Evolutionary conservation across 495 filamentous ascomycete species (phyloP).

Genomic region (Acidomyces sp.): DNA sequence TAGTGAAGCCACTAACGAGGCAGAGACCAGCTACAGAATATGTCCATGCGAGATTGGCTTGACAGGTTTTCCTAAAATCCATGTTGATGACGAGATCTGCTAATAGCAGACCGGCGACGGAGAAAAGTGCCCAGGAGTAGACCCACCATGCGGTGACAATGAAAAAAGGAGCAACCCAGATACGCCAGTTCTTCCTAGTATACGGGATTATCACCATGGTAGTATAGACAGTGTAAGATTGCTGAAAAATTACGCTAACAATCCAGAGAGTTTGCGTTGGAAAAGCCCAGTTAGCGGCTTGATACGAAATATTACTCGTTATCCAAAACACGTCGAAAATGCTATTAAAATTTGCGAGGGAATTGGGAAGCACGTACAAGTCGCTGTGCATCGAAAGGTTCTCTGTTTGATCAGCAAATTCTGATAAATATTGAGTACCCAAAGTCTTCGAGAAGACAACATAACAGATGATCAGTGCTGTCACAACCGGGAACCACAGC

Average conservation of each 20-base stretch:
- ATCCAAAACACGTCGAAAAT: conserved; percentile 32
- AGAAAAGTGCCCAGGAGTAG: conserved; percentile 30
- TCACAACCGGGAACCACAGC: conserved; percentile 26
- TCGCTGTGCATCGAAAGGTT: conserved; percentile 21
- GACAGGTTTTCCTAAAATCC: conserved; percentile 22
- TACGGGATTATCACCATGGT: conserved; percentile 30
- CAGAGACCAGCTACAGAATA: conserved; percentile 2
- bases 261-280: conserved; percentile 29
- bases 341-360: conserved; percentile 28
- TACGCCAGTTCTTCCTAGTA: conserved; percentile 26
- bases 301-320: conserved; percentile 16
- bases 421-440: conserved; percentile 11
- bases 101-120: conserved; percentile 26
- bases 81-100: conserved; percentile 29
- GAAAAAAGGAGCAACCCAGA: conserved; percentile 24
- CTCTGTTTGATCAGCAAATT: conserved; percentile 19
- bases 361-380: conserved; percentile 21
- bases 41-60: not conserved
- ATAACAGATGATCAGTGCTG: conserved; percentile 23
- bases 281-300: conserved; percentile 27
- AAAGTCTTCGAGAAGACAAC: conserved; percentile 16
- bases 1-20: conserved; percentile 22
- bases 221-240: conserved; percentile 31
- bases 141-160: conserved; percentile 32
- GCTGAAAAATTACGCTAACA: conserved; percentile 26